Evolutionary conservation across 2,329 filamentous ascomycete species (phyloP), one percentile per base, ranked within the genome.

Genomic region (Colletotrichum sp.): DNA sequence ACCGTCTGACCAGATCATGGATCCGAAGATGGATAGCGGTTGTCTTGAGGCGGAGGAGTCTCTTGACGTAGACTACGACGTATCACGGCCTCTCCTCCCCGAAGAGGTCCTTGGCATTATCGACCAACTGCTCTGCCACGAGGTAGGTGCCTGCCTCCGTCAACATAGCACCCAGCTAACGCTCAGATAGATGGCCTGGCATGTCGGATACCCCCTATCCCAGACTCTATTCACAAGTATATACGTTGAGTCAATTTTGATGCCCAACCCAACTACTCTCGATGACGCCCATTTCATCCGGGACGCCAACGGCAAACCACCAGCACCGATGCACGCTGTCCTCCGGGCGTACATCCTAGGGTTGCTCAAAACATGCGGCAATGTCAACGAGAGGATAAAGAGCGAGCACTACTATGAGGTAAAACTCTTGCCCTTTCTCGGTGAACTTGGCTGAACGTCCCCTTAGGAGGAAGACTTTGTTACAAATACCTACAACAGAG

Each of bases 11-110:
- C 80, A 99, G 97, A 98, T 99, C 80, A 98, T 98, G 95, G 97
- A 99, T 81, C 93, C 95, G 1, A 99, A 98, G 85, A 99, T 99
- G 97, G 97, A 99, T 84, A 98, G 95, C 81, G 97, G 97, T 32
- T 96, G 94, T 78, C 88, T 97, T 8, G 89, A 92, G 24, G 91
- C 94, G 9, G 94, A 93, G 34, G 95, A 98, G 81, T 92, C 92
- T n/a, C 90, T 96, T 38, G 95, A 98, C 75, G 94, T 96, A 77
- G 90, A 94, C 66, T 98, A 96, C 83, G 93, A 98, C 81, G 91
- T 96, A 55, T 87, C 91, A 58, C 88, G 89, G 62, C 87, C 90
- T 8, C 86, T 98, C 55, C 87, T 93, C 16, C 94, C 95, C 1
- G 92, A 94, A 79, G 94, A 99, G 84, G 91, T 98, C 1, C 87